Conservation (phyloP, 495 filamentous ascomycete genomes). For the Cladorrhinum samala region DNA sequence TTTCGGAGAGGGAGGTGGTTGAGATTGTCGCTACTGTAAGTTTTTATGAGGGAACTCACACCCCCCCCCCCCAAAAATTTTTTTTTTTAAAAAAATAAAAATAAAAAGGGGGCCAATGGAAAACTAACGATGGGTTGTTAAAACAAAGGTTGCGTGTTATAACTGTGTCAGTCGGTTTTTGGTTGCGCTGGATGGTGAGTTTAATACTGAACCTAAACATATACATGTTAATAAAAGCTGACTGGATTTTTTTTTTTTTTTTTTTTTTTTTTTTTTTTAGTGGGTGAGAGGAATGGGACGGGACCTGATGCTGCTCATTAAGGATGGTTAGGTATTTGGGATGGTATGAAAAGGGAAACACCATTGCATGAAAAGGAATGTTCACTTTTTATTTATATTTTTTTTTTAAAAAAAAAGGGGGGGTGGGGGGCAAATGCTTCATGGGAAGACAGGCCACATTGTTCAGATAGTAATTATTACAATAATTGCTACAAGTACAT, state of each 20-base stretch:
- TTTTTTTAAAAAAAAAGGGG: too few relatives aligned
- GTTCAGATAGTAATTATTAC: neutral
- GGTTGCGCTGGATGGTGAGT: slow-evolving; percentile 71
- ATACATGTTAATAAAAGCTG: slow-evolving; percentile 3
- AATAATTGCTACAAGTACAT: neutral
- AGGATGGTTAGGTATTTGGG: neutral
- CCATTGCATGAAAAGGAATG: too few relatives aligned
- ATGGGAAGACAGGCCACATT: too few relatives aligned
- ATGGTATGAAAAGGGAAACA: neutral
- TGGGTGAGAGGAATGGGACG: slow-evolving; percentile 44
- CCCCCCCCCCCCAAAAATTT: too few relatives aligned
- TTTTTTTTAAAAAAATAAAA: neutral
- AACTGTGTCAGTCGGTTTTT: slow-evolving; percentile 83
- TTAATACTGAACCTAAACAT: neutral
- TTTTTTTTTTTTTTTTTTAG: too few relatives aligned
- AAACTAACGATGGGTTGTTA: slow-evolving; percentile 4
- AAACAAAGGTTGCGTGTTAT: slow-evolving; percentile 56
- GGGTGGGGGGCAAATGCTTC: too few relatives aligned
- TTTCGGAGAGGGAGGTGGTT: slow-evolving; percentile 63
- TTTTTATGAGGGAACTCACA: too few relatives aligned
- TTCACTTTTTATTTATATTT: too few relatives aligned
- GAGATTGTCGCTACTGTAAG: slow-evolving; percentile 69
- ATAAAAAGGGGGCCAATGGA: neutral
- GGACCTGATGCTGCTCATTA: slow-evolving; percentile 34
- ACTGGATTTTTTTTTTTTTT: too few relatives aligned